Base-by-base conservation (phyloP, 768 basidiomycete genomes). In the Terana coerulea region DNA sequence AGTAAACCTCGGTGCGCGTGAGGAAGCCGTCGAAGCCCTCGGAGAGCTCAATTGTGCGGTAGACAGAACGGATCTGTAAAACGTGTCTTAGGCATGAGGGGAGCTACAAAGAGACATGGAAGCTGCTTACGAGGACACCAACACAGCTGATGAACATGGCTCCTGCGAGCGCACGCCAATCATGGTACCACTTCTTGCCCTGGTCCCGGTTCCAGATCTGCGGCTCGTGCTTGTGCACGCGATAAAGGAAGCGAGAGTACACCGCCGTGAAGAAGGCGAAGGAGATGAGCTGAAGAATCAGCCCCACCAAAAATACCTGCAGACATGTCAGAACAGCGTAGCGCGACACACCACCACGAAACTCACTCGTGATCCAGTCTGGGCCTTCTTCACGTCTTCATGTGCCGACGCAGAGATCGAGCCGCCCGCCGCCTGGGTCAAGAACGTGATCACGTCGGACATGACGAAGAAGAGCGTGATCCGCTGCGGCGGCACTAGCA, bases 381-480 rank as follows among this genome's bases (percentile, higher is more conserved):
- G 40, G 7, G 43, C 40, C 17, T 45, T 55, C 9, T 34, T 24
- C 12, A 22, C 5, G 35, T 49, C 39, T 3, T 24, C 26, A 21
- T 45, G 41, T 24, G 37, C 37, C 17, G 75, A 75, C 3, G 72
- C 70, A 1, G 76, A 74, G 25, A 81, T 62, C 0, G 69, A 67
- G 1, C 77, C 80, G 26, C 79, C 80, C 12, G 67, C 65, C 17
- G 79, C 78, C 76, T 89, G 86, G 37, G 86, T 76, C 4, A 83
- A 59, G 69, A 89, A 87, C 1, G 85, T 86, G 1, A 72, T 70
- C 37, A 87, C 67, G 61, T 89, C 86, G 9, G 79, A 81, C 1
- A 73, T 68, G 40, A 89, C 71, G 62, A 87, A 89, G 10, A 80
- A 62, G 26, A 73, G 53, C 7, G 83, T 83, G 54, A 88, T 76